These are phyloP conservation scores for Persicaria tinctoria DNA, from an alignment of 148 eudicot genomes.

Conservation along the genomic window DNA sequence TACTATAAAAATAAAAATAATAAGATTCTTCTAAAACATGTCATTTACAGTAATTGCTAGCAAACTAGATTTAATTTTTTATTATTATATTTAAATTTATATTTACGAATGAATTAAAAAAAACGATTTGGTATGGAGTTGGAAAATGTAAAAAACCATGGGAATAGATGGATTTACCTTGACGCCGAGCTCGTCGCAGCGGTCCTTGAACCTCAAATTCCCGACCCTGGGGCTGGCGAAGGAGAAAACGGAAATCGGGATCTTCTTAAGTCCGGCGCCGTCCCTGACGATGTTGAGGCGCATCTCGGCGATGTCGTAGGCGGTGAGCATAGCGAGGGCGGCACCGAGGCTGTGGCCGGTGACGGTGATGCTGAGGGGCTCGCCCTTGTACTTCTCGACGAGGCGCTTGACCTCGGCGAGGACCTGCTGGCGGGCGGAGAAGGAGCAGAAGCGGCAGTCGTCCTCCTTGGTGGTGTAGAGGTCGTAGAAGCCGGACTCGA, in stretches of 20 bases:
- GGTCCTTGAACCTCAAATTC: constrained; percentile 45
- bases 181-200: constrained; percentile 37
- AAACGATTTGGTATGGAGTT: background rate
- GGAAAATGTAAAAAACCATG: no score
- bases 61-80: no score
- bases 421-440: constrained; percentile 75
- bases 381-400: constrained; percentile 39
- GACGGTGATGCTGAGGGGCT: constrained; percentile 66
- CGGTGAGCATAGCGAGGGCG: constrained; percentile 58
- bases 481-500: constrained; percentile 74
- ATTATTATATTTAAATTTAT: no score
- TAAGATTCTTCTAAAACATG: no score
- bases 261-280: constrained; percentile 3
- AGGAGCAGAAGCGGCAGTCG: constrained; percentile 51
- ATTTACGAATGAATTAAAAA: background rate
- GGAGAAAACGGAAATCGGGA: constrained; percentile 64
- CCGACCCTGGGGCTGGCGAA: constrained; percentile 84
- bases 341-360: constrained; percentile 93
- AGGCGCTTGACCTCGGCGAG: constrained; percentile 55
- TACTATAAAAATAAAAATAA: no score
- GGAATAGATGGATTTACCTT: constrained; percentile 3
- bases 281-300: constrained; percentile 30
- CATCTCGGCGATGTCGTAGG: constrained; percentile 85
- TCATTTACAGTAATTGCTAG: no score
- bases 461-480: constrained; percentile 65